Base-by-base conservation (phyloP, 805 yeast species). In the Kluyveromyces lactis region DNA sequence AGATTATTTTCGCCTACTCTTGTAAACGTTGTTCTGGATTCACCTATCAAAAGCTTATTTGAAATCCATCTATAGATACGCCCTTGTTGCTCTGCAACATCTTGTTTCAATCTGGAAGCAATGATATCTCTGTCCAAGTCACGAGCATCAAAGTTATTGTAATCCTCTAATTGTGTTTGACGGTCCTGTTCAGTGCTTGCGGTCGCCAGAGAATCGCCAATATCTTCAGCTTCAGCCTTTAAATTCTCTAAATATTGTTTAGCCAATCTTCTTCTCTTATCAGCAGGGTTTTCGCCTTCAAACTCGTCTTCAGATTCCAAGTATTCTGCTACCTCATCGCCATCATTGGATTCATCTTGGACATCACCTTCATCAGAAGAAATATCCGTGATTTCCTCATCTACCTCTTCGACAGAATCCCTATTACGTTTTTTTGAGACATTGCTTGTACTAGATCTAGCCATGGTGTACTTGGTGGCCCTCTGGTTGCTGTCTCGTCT, bases 231-330 rank as follows among this genome's bases (percentile, higher is more conserved):
- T 45, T 81, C 86, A 3, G 67, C 63, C 56, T 83, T 77, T 53
- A 92, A 64, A 53, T 82, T 83, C 33, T 81, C 87, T 46, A 92
- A 67, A 60, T 92, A 92, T 61, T 89, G 92, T 61, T 87, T 87
- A 13, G 97, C 97, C 43, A 92, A 70, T 55, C 97, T 71, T 63
- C 98, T 76, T 62, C 98, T 77, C 62, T 86, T 87, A 55, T 92
- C 98, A 0, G 95, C 94, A 7, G 89, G 94, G 35, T 77, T 75
- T 61, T 90, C 97, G 13, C 69, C 71, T 12, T 67, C 76, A 47
- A 78, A 76, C 49, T 81, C 94, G 48, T 80, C 92, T 24, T 81
- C 90, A 11, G 82, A 77, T 12, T 73, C 75, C 17, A 73, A 45
- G n/a, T 64, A 68, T 18, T 66, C 71, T 9, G 44, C 59, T 29